Base-by-base conservation (phyloP, 305 asterid genomes). In the Solanum aculeatissimum region DNA sequence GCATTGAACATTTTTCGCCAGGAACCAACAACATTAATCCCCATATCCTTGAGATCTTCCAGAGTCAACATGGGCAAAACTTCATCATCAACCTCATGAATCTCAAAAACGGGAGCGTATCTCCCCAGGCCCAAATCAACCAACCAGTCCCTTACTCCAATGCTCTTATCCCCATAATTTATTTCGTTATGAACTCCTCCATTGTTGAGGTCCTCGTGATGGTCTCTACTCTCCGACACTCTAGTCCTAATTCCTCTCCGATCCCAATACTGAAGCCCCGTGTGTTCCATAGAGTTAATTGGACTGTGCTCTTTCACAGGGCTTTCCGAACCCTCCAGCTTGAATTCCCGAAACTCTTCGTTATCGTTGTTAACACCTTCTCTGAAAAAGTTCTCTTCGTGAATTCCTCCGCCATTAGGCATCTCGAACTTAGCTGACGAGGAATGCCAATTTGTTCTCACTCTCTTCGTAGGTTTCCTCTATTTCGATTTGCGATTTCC, bases 21-120 rank as follows among this genome's bases (percentile, higher is more conserved):
- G 15, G 98, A 95, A 51, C 99, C 98, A 62, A 96, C 98, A 1
- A 98, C 98, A 84, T 89, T 95, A 70, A 96, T 91, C 58, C 99
- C 98, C 99, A 96, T 96, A 86, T 95, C 99, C 88, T 95, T 96
- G 29, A 96, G 97, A 91, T 95, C 99, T 89, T 96, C 99, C 89
- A 96, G 82, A 4, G 99, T 95, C 83, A 96, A 84, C 97, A 96
- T 77, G 0, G 97, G 98, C 88, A 96, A 77, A 65, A 96, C 97
- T 86, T 96, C 98, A 62, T 95, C 98, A 82, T 96, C 99, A 47
- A 96, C 99, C 90, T 96, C 99, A 21, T 96, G 99, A 66, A 96
- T 91, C 90, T 92, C 97, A 83, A 95, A 96, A 25, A 95, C 97
- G 0, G 98, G 95, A 10, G 93, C 92, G 47, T 96, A 96, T 85